These are phyloP conservation scores for Solanum hybrid DNA, from an alignment of 305 asterid genomes.

Conservation along the genomic window DNA sequence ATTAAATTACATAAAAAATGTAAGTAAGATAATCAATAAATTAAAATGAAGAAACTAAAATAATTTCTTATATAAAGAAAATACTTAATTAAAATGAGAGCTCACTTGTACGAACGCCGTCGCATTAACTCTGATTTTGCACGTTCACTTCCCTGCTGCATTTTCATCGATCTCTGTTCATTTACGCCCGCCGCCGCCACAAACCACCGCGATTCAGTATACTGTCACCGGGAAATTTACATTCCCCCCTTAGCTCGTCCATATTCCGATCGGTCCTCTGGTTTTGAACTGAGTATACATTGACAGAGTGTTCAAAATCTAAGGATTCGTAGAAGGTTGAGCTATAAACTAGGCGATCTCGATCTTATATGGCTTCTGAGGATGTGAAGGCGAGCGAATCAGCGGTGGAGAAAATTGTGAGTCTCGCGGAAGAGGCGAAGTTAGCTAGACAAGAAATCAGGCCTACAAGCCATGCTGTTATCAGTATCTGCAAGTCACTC, in stretches of 20 bases:
- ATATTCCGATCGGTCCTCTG: not conserved
- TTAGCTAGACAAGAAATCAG: slow-evolving; percentile 78
- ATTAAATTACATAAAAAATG: not conserved
- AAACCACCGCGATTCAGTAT: not conserved
- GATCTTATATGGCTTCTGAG: slow-evolving; percentile 70
- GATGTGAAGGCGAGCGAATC: slow-evolving; percentile 79
- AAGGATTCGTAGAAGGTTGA: not conserved
- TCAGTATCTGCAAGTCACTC: slow-evolving; percentile 75
- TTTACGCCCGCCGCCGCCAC: not conserved
- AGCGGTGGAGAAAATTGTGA: slow-evolving; percentile 82
- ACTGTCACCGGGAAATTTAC: not conserved
- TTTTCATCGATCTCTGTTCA: not conserved
- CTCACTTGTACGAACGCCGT: not conserved
- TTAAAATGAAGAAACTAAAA: not conserved
- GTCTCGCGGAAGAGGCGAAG: slow-evolving; percentile 92
- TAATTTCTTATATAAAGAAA: not conserved
- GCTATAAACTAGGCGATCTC: not conserved
- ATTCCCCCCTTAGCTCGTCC: not conserved
- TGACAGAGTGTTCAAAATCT: not conserved
- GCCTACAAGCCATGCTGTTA: slow-evolving; percentile 52
- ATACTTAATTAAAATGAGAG: not conserved
- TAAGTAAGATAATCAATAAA: not conserved
- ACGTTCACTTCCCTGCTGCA: not conserved
- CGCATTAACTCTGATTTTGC: not conserved
- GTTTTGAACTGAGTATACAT: not conserved